phyloP scores from a whole-genome alignment of 805 yeast species.

The Saccharomycopsis malanga region DNA sequence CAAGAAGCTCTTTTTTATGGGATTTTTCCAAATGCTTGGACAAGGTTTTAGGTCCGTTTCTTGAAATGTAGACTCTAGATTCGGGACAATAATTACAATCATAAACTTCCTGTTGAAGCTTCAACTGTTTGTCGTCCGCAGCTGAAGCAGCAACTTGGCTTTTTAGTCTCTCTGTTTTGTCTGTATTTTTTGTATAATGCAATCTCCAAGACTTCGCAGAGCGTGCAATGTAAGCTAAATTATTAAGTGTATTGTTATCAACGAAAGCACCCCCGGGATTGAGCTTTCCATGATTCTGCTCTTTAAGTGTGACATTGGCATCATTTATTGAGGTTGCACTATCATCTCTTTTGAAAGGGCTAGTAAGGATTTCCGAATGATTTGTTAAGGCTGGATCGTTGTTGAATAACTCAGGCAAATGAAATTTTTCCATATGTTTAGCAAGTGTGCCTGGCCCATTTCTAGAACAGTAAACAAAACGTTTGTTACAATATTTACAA shows the following conservation, averaged over 20 bases:
- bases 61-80: constrained; percentile 13
- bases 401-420: constrained; percentile 11
- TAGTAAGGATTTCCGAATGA: background rate
- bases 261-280: background rate
- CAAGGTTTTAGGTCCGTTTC: constrained; percentile 22
- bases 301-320: background rate
- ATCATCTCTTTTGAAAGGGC: background rate
- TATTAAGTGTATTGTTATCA: constrained; percentile 5
- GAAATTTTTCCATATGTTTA: constrained; percentile 20
- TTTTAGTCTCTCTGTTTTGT: background rate
- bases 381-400: constrained; percentile 1
- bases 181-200: constrained; percentile 16
- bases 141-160: too few species aligned
- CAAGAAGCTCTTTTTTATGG: constrained; percentile 18
- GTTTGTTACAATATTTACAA: constrained; percentile 18
- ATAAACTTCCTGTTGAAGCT: constrained; percentile 13
- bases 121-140: background rate
- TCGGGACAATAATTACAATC: constrained; percentile 17
- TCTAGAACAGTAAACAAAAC: constrained; percentile 18
- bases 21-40: constrained; percentile 19
- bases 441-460: constrained; percentile 21
- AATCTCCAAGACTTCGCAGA: constrained; percentile 17
- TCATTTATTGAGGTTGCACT: background rate
- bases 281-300: background rate
- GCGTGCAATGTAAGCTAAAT: constrained; percentile 5